Conservation (phyloP, 805 yeast genomes). For the Nakazawaea sp. region DNA sequence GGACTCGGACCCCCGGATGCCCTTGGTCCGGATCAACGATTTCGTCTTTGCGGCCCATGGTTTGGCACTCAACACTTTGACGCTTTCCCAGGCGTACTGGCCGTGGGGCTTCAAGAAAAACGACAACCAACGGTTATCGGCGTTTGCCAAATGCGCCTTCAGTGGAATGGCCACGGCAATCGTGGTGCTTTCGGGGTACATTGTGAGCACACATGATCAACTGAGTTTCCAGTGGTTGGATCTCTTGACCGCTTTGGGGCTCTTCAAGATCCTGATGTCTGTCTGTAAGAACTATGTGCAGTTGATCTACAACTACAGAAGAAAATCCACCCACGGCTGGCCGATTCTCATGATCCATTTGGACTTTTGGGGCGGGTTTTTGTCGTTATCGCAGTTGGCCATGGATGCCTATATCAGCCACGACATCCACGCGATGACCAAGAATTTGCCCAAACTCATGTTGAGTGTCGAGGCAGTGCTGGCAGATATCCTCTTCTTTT, state of each 20-base stretch:
- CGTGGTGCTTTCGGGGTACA: conserved; percentile 10
- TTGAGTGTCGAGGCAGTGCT: conserved; percentile 23
- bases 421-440: conserved; percentile 19
- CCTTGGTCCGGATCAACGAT: conserved; percentile 25
- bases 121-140: conserved; percentile 22
- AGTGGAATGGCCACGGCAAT: conserved; percentile 13
- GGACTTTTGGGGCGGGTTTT: conserved; percentile 22
- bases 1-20: conserved; percentile 13
- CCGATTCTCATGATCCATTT: conserved; percentile 28
- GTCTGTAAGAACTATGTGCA: conserved; percentile 30
- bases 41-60: conserved; percentile 25
- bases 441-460: conserved; percentile 25
- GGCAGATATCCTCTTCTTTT: conserved; percentile 22
- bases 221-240: conserved; percentile 23
- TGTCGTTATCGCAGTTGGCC: conserved; percentile 22
- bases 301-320: conserved; percentile 22
- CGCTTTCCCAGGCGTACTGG: conserved; percentile 24
- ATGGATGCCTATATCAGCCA: conserved; percentile 21
- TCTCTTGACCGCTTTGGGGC: conserved; percentile 24
- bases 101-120: conserved; percentile 26
- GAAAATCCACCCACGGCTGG: conserved; percentile 32
- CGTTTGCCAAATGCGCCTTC: conserved; percentile 16
- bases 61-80: conserved; percentile 18
- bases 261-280: conserved; percentile 25
- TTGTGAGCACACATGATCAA: conserved; percentile 13